Evolutionary conservation across 2,329 filamentous ascomycete species (phyloP).

Genomic region (Fusarium tuaranense): DNA sequence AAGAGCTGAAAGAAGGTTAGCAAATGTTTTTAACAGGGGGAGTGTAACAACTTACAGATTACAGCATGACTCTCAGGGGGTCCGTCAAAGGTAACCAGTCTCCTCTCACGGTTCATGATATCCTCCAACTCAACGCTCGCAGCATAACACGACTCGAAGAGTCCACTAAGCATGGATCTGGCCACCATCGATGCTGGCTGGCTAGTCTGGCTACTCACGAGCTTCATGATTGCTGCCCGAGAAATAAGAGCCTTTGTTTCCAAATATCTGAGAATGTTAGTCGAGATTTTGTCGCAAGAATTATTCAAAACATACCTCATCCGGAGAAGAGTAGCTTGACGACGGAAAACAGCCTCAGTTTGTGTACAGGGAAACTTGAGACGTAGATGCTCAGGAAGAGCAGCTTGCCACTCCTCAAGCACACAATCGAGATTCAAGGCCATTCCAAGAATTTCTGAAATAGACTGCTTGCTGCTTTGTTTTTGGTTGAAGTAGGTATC

Average conservation of each 20-base stretch:
- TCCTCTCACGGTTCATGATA: constrained; percentile 35
- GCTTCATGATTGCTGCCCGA: constrained; percentile 39
- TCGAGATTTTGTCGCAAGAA: fast-evolving
- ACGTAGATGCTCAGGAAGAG: constrained; percentile 35
- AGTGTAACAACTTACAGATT: constrained; percentile 30
- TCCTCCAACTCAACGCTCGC: constrained; percentile 42
- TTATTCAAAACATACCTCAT: constrained; percentile 28
- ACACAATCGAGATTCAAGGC: constrained; percentile 35
- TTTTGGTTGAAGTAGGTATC: constrained; percentile 20
- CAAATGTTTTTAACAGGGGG: background rate
- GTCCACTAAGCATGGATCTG: constrained; percentile 30
- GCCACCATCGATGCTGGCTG: constrained; percentile 28
- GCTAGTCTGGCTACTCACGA: constrained; percentile 11
- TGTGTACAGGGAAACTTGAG: constrained; percentile 32
- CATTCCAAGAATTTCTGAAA: constrained; percentile 25
- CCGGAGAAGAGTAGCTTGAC: constrained; percentile 38
- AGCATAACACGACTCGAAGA: constrained; percentile 38
- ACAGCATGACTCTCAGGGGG: constrained; percentile 36
- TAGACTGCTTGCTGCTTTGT: background rate
- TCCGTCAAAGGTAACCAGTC: constrained; percentile 34
- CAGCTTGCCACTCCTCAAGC: constrained; percentile 38
- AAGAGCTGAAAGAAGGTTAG: constrained; percentile 31
- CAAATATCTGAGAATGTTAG: constrained; percentile 34
- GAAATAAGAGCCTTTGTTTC: constrained; percentile 40
- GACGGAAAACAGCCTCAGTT: constrained; percentile 34